These are phyloP conservation scores for Cyclotella sp. DNA, from an alignment of 108 stramenopile species.

Conservation along the genomic window DNA sequence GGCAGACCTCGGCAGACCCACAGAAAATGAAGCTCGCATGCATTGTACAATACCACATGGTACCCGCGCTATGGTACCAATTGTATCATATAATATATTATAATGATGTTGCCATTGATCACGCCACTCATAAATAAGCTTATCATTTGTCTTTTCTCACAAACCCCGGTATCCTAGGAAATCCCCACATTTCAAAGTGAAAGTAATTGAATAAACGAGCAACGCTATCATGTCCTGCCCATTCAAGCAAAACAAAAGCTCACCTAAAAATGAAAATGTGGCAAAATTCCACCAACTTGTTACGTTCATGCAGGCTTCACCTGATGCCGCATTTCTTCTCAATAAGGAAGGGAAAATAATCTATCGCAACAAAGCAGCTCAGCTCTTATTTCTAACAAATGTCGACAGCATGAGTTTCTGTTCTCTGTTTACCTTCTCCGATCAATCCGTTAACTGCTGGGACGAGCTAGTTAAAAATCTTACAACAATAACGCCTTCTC, in stretches of 20 bases:
- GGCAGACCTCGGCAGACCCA: no score
- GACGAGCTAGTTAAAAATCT: constrained; percentile 20
- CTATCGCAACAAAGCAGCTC: constrained; percentile 30
- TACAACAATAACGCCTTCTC: neutral
- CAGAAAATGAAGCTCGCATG: no score
- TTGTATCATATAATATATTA: no score
- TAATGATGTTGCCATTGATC: no score
- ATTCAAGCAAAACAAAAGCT: constrained; percentile 5
- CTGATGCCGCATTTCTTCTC: constrained; percentile 39
- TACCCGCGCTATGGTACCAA: no score
- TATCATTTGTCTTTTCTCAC: no score
- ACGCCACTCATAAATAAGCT: no score
- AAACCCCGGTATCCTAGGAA: no score
- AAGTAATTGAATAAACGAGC: neutral
- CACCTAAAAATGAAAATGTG: neutral
- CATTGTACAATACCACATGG: no score
- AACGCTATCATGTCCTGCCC: constrained; percentile 34
- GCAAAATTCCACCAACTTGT: constrained; percentile 27
- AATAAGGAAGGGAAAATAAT: constrained; percentile 29
- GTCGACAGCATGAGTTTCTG: constrained; percentile 24
- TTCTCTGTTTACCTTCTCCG: constrained; percentile 19
- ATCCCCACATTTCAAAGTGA: no score
- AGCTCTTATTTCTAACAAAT: constrained; percentile 23
- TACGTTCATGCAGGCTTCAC: constrained; percentile 21
- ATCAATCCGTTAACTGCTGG: constrained; percentile 17